Conservation (phyloP, 768 basidiomycete species). For the Tulasnella sp. region DNA sequence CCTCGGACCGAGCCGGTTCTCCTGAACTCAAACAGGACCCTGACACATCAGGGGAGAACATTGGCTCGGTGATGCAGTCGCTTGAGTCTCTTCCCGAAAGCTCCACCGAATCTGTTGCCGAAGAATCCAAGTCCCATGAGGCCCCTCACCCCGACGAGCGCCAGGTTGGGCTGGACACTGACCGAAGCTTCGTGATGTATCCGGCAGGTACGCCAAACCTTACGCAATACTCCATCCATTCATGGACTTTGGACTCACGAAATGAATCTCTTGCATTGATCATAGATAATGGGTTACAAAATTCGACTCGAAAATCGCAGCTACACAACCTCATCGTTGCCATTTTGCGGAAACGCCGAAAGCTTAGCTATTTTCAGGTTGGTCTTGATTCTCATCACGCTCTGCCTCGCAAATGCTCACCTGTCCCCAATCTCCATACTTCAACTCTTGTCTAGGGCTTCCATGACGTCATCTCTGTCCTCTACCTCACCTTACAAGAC, state of each 20-base stretch:
- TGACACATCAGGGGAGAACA: neutral
- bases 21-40: neutral
- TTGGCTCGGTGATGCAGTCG: neutral
- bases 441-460: slow-evolving; percentile 53
- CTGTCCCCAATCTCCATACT: too few species aligned
- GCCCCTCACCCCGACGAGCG: slow-evolving; percentile 64
- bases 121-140: neutral
- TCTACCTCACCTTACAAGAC: slow-evolving; percentile 64
- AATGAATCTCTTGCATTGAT: slow-evolving; percentile 26
- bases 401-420: neutral
- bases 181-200: slow-evolving; percentile 89
- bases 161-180: slow-evolving; percentile 82
- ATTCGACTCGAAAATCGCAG: slow-evolving; percentile 38
- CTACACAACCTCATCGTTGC: slow-evolving; percentile 67
- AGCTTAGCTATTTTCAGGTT: slow-evolving; percentile 78
- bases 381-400: slow-evolving; percentile 7
- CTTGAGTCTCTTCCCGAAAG: slow-evolving; percentile 25
- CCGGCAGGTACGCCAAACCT: slow-evolving; percentile 60
- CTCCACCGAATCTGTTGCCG: neutral
- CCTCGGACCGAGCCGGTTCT: neutral
- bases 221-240: neutral
- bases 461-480: slow-evolving; percentile 83
- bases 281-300: slow-evolving; percentile 26
- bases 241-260: neutral
- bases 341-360: slow-evolving; percentile 63